Base-by-base conservation (phyloP, 768 basidiomycete species). In the Lactarius hatsudake region DNA sequence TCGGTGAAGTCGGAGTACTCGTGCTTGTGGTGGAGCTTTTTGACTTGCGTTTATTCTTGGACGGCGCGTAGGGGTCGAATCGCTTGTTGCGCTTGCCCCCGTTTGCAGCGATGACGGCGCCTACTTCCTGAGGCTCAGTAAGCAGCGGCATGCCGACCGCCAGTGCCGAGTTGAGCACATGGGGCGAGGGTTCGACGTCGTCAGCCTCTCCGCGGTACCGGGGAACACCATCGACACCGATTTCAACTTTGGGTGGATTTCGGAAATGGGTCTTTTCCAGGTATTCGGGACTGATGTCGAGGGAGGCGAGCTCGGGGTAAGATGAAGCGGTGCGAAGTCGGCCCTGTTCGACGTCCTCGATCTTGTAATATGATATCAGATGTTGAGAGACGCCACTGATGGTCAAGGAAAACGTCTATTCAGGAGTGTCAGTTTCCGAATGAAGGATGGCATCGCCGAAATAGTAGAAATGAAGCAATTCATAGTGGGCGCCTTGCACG, bases 311-410 rank as follows among this genome's bases (percentile, higher is more conserved):
- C 75, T 98, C 94, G 0, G 93, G 91, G 0, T 96, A 81, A 2
- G 92, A 89, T 0, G 93, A 96, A 0, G 96, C 96, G 0, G 91
- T 84, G 42, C 94, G 88, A 15, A 98, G 85, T 36, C 93, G 89
- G 17, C 95, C 96, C 57, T 87, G 86, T 64, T 92, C 86, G 34
- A 97, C 94, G 75, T 98, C 96, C 68, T 93, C 89, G 62, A 96
- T 84, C 72, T 88, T 89, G 81, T 97, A 98, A 80, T 98, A 98
- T 5, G 94, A 95, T 60, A 98, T 92, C 63, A 97, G 84, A 76
- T 97, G 96, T 73, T 97, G 94, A 1, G 93, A 84, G 42, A 90
- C 90, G 30, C 92, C 93, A 63, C 83, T 83, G 66, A 95, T 93
- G 26, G 88, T 88, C 64, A 97, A 80, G 13, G 95, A 96, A 76